A percentile compares a stretch with the other conserved stretches of the same genome.
Evolutionary conservation across 176 grass and related monocot species (phyloP).

Genomic region (Bolboschoenus planiculmis): DNA sequence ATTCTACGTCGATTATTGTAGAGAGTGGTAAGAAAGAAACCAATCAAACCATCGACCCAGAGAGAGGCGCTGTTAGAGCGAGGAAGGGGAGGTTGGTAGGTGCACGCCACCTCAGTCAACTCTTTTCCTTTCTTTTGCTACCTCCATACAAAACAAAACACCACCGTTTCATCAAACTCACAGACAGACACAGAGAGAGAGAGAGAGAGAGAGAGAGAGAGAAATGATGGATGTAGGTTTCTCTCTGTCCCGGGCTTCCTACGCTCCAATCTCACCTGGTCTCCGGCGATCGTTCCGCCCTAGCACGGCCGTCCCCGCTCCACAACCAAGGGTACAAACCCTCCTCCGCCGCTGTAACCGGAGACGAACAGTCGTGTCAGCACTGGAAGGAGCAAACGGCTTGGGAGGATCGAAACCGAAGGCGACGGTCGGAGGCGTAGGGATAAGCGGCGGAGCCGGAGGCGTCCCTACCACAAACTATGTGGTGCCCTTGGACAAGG

Average conservation of each 20-base stretch:
- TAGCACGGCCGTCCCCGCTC: not conserved
- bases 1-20: not conserved
- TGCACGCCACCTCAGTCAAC: not conserved
- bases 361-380: conserved; percentile 1
- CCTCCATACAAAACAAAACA: not conserved
- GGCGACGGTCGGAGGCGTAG: conserved; percentile 33
- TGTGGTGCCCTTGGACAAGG: conserved; percentile 81
- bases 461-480: conserved; percentile 85
- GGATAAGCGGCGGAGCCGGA: conserved; percentile 8
- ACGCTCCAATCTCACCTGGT: not conserved
- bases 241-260: not conserved
- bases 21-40: not conserved
- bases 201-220: not conserved
- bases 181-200: too few relatives aligned
- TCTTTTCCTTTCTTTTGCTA: not conserved
- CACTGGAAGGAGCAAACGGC: not conserved
- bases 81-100: not conserved
- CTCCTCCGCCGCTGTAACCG: not conserved
- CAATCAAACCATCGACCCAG: not conserved
- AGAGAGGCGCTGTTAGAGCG: not conserved
- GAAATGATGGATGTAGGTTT: not conserved
- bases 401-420: conserved; percentile 31
- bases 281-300: conserved; percentile 13
- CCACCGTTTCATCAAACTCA: not conserved
- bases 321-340: not conserved